phyloP scores from a whole-genome alignment of 108 stramenopile species.

The Skeletonema menzelii region DNA sequence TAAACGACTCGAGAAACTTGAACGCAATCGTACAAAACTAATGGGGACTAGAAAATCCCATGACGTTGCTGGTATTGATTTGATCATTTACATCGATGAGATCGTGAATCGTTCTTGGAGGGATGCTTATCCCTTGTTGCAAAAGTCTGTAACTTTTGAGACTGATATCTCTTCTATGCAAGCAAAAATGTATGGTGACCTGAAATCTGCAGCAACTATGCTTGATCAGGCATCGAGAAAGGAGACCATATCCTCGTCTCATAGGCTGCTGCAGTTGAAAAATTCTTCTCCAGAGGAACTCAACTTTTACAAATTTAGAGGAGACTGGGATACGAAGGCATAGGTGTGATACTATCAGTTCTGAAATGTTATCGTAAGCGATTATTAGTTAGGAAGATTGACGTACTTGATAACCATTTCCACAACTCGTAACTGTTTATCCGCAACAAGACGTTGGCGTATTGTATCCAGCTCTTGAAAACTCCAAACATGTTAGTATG shows the following conservation, averaged over 20 bases:
- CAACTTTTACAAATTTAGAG: constrained; percentile 25
- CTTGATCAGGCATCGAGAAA: constrained; percentile 16
- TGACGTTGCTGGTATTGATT: constrained; percentile 27
- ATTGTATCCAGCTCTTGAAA: constrained; percentile 53
- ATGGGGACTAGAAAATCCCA: constrained; percentile 36
- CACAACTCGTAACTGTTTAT: constrained; percentile 47
- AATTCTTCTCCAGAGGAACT: constrained; percentile 23
- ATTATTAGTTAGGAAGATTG: neutral
- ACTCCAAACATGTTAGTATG: constrained; percentile 9
- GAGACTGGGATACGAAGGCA: neutral
- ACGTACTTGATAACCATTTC: constrained; percentile 7
- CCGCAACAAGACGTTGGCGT: constrained; percentile 57
- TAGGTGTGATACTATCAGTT: neutral
- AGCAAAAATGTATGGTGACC: constrained; percentile 16
- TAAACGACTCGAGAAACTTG: constrained; percentile 44
- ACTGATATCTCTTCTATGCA: constrained; percentile 23
- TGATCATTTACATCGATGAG: constrained; percentile 40
- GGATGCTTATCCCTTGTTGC: constrained; percentile 40
- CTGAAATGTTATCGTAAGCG: neutral
- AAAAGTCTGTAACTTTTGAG: constrained; percentile 36
- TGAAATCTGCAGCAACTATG: constrained; percentile 9
- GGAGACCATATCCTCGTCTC: constrained; percentile 7
- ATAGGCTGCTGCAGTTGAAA: constrained; percentile 27
- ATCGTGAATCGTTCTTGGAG: constrained; percentile 37
- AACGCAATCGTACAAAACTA: constrained; percentile 42